Conservation (phyloP, 1,139 yeast species). For the Blastobotrys persicus region DNA sequence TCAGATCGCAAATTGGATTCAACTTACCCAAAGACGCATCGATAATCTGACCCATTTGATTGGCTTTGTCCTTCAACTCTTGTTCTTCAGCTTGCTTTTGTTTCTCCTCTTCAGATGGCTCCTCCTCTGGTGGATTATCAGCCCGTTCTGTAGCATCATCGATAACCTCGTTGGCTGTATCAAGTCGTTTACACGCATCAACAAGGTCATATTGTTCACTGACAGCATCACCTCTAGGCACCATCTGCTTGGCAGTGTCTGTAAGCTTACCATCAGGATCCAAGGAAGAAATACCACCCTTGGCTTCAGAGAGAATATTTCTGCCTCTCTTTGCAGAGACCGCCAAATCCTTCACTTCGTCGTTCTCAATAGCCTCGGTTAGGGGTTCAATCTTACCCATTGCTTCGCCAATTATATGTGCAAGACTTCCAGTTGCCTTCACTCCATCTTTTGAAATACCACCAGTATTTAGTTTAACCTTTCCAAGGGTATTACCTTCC, state of each 20-base stretch:
- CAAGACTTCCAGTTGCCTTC: constrained; percentile 1
- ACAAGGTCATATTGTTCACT: constrained; percentile 9
- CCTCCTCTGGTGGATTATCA: constrained; percentile 10
- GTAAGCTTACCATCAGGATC: constrained; percentile 9
- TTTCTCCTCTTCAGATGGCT: constrained; percentile 12
- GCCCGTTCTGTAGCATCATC: constrained; percentile 4
- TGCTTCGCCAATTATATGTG: background rate
- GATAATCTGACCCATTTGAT: constrained; percentile 11
- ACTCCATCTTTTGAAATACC: background rate
- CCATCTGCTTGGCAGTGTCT: constrained; percentile 6
- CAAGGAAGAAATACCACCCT: constrained; percentile 12
- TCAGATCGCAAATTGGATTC: constrained; percentile 11
- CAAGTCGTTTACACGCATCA: constrained; percentile 5
- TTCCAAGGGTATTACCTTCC: background rate
- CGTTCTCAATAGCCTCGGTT: constrained; percentile 7
- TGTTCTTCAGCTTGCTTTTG: constrained; percentile 7
- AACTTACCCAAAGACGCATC: constrained; percentile 12
- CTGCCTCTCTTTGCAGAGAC: constrained; percentile 1
- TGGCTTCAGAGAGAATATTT: constrained; percentile 8
- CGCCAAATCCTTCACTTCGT: constrained; percentile 4
- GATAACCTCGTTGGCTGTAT: background rate
- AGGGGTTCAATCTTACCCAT: constrained; percentile 6
- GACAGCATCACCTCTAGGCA: constrained; percentile 4
- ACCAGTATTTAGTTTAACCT: background rate
- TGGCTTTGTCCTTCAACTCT: constrained; percentile 10